Base-by-base conservation (phyloP, 495 filamentous ascomycete species). In the Podospora fimiseda region DNA sequence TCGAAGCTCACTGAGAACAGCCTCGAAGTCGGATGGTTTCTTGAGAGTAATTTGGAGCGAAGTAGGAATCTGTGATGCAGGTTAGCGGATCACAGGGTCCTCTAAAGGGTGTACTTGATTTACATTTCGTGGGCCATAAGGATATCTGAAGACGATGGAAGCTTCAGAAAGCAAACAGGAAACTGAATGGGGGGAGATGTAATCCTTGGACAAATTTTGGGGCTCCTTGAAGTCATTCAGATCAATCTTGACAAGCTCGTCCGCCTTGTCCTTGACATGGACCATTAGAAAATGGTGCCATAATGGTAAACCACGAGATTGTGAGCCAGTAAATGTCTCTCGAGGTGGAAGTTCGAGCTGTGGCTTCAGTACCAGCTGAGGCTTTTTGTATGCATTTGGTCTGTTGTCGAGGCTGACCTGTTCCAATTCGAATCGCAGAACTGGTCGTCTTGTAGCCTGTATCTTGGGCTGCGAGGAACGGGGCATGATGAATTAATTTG, bases 221-320 rank as follows among this genome's bases (percentile, higher is more conserved):
- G 59, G 33, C 15, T 37, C 14, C 11, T 33, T 24, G 15, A 64
- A 64, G 4, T 19, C 14, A 14, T 45, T 55, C 11, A 66, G 20
- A 23, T 33, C 27, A 33, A 33, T 33, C 27, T 33, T 33, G 43
- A 68, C 65, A 43, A 68, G 50, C 20, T 66, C 66, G 33, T 62
- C 53, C 2, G 64, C 66, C 22, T 60, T 66, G 50, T 68, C 66
- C 19, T 63, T 67, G 18, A 68, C 61, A 47, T 68, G 64, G 1
- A 68, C 55, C 63, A 68, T 62, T 43, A 68, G 37, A 11, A 55
- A 48, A 48, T 60, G 49, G 6, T 55, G 60, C 50, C 48, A 53
- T 13, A 48, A 16, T 9, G 62, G 50, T 19, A 45, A 24, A 14
- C 48, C 55, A 15, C 48, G 58, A 3, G 47, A 43, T 13, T 48